phyloP scores from a whole-genome alignment of 768 basidiomycete genomes.

The Rhizopogon vulgaris region DNA sequence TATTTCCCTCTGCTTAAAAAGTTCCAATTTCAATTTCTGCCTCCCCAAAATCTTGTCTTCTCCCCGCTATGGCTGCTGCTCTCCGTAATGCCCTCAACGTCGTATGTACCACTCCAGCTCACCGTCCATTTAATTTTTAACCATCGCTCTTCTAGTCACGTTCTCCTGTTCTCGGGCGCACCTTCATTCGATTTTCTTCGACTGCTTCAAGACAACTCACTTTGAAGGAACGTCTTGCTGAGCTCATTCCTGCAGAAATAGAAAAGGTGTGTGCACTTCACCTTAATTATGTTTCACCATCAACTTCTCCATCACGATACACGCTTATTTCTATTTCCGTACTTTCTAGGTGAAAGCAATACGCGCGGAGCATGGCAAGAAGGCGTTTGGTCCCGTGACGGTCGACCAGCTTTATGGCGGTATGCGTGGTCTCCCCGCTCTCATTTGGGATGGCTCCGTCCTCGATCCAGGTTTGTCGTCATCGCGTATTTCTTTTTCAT shows the following conservation, averaged over 20 bases:
- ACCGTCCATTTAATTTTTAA: conserved; percentile 21
- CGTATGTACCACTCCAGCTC: conserved; percentile 27
- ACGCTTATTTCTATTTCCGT: neutral
- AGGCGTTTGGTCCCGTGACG: conserved; percentile 85
- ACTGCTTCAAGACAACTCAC: conserved; percentile 60
- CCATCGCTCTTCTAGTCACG: conserved; percentile 37
- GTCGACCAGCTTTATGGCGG: conserved; percentile 92
- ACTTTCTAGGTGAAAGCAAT: conserved; percentile 69
- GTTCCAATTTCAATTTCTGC: neutral
- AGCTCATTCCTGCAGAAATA: conserved; percentile 84
- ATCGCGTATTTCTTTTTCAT: neutral
- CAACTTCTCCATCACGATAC: neutral
- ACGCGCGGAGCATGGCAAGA: conserved; percentile 84
- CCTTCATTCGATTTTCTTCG: conserved; percentile 58
- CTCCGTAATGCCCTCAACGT: conserved; percentile 29
- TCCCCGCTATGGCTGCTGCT: conserved; percentile 37
- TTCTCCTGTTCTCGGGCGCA: conserved; percentile 37
- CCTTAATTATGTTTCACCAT: neutral
- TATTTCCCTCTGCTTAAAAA: conserved; percentile 16
- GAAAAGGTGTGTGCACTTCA: conserved; percentile 26
- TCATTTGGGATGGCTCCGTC: conserved; percentile 98
- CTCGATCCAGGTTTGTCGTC: conserved; percentile 72
- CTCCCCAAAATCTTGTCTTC: neutral
- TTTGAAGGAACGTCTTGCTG: conserved; percentile 88
- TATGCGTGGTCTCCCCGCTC: conserved; percentile 84